Percentiles rank a stretch among this genome's conserved stretches.
These are phyloP conservation scores for Clavariopsis aquatica DNA, from an alignment of 495 filamentous ascomycete genomes.

Conservation along the genomic window DNA sequence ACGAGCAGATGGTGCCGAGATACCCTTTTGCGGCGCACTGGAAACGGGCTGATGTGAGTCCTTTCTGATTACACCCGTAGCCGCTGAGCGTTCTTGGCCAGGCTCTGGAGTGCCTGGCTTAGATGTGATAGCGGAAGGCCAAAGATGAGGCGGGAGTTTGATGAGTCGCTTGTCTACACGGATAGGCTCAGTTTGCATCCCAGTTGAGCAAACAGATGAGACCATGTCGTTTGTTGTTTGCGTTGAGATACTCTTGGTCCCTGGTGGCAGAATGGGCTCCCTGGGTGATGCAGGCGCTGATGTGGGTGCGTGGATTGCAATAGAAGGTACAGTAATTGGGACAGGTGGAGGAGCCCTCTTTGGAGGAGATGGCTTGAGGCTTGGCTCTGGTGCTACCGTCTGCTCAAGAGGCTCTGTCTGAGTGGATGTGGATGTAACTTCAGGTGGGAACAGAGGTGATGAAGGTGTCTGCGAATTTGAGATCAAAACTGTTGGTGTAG, in stretches of 20 bases:
- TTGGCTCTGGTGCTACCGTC: conserved; percentile 19
- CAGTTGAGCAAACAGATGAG: conserved; percentile 51
- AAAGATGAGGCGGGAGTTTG: conserved; percentile 73
- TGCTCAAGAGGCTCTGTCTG: conserved; percentile 64
- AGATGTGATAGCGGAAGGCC: conserved; percentile 68
- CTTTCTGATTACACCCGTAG: conserved; percentile 35
- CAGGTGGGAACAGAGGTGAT: conserved; percentile 24
- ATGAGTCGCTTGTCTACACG: conserved; percentile 71
- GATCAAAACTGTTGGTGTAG: conserved; percentile 56
- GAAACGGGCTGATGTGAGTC: conserved; percentile 19
- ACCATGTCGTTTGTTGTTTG: conserved; percentile 52
- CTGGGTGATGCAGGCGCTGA: conserved; percentile 66
- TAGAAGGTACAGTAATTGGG: conserved; percentile 58
- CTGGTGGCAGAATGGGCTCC: conserved; percentile 62
- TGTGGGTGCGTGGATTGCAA: conserved; percentile 65
- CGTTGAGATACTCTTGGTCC: conserved; percentile 61
- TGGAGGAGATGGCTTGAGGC: conserved; percentile 27
- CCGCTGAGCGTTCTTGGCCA: conserved; percentile 31
- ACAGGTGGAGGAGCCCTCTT: conserved; percentile 39
- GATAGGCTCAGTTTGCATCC: conserved; percentile 88
- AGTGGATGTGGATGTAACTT: conserved; percentile 62
- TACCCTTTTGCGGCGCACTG: not conserved
- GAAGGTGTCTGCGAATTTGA: conserved; percentile 41
- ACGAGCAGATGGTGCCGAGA: conserved; percentile 13
- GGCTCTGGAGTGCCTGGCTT: conserved; percentile 56